Evolutionary conservation across 371 early-diverging fungal species (phyloP).

Genomic region (Thermomucor indicae-seudaticae): DNA sequence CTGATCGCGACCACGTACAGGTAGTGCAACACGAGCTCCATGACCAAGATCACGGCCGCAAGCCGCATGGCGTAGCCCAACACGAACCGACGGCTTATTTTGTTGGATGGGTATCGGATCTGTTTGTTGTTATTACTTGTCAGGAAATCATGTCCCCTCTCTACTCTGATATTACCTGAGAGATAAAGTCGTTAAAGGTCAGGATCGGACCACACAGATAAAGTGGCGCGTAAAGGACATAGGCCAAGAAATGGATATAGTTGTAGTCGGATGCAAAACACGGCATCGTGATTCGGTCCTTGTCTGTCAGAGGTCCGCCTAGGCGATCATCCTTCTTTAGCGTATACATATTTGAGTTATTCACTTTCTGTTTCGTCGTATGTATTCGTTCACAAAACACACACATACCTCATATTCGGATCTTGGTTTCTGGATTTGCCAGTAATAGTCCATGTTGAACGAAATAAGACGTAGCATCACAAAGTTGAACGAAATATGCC

Average conservation of each 20-base stretch:
- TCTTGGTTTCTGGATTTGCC: constrained; percentile 46
- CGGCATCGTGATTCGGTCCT: constrained; percentile 58
- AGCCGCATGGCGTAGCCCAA: constrained; percentile 50
- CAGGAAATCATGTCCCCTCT: not conserved
- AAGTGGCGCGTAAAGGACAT: constrained; percentile 85
- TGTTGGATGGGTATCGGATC: constrained; percentile 49
- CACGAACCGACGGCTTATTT: constrained; percentile 35
- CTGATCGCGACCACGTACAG: constrained; percentile 86
- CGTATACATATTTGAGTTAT: not conserved
- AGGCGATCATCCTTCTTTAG: constrained; percentile 43
- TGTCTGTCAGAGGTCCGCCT: constrained; percentile 39
- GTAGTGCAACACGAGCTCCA: constrained; percentile 81
- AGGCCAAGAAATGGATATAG: constrained; percentile 71
- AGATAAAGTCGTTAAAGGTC: constrained; percentile 86
- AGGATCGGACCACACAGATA: constrained; percentile 95
- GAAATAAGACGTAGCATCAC: constrained; percentile 86
- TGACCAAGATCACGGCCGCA: constrained; percentile 52
- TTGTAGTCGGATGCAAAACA: constrained; percentile 64
- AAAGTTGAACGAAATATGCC: constrained; percentile 91
- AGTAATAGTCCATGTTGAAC: constrained; percentile 90
- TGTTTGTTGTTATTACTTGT: constrained; percentile 1
- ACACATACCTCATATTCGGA: constrained; percentile 9
- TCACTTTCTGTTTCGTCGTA: not conserved
- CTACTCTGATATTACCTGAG: constrained; percentile 55
- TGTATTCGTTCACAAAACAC: not conserved